Percentiles rank a stretch among this genome's conserved stretches.
phyloP scores from a whole-genome alignment of 2,329 filamentous ascomycete genomes.

The Talaromyces sp. region DNA sequence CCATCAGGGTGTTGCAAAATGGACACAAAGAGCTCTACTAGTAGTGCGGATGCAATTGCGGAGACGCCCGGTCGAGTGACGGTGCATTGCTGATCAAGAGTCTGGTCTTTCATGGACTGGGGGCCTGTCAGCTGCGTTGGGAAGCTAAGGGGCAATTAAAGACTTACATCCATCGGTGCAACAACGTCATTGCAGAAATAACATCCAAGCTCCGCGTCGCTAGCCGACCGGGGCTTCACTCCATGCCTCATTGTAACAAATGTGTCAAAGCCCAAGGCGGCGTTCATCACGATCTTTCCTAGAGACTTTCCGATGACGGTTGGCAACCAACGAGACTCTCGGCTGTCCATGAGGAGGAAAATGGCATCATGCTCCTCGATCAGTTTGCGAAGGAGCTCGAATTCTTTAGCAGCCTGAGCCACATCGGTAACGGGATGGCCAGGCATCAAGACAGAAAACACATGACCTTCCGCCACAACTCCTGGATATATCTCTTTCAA shows the following conservation, averaged over 20 bases:
- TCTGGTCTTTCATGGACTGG: slow-evolving; percentile 89
- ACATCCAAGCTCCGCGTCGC: slow-evolving; percentile 74
- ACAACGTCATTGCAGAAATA: slow-evolving; percentile 99
- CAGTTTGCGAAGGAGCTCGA: slow-evolving; percentile 69
- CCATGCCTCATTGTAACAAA: slow-evolving; percentile 98
- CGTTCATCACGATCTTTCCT: slow-evolving; percentile 95
- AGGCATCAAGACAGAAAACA: slow-evolving; percentile 89
- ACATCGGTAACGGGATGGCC: slow-evolving; percentile 83
- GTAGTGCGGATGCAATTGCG: slow-evolving; percentile 82
- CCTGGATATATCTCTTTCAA: slow-evolving; percentile 87
- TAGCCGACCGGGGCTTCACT: slow-evolving; percentile 57
- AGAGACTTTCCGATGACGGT: slow-evolving; percentile 93
- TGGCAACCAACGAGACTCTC: slow-evolving; percentile 92
- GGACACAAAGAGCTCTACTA: slow-evolving; percentile 87
- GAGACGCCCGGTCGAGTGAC: slow-evolving; percentile 92
- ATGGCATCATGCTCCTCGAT: slow-evolving; percentile 86
- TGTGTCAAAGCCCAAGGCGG: slow-evolving; percentile 91
- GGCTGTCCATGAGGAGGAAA: slow-evolving; percentile 95
- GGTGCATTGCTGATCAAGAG: slow-evolving; percentile 95
- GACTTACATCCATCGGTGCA: slow-evolving; percentile 81
- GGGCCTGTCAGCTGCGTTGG: slow-evolving; percentile 3
- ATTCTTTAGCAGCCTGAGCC: slow-evolving; percentile 67
- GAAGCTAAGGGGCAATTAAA: slow-evolving; percentile 19
- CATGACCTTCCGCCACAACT: slow-evolving; percentile 75
- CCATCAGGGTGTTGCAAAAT: slow-evolving; percentile 77